These are phyloP conservation scores for Euclidium syriacum DNA, from an alignment of 345 rosid species.

Conservation along the genomic window DNA sequence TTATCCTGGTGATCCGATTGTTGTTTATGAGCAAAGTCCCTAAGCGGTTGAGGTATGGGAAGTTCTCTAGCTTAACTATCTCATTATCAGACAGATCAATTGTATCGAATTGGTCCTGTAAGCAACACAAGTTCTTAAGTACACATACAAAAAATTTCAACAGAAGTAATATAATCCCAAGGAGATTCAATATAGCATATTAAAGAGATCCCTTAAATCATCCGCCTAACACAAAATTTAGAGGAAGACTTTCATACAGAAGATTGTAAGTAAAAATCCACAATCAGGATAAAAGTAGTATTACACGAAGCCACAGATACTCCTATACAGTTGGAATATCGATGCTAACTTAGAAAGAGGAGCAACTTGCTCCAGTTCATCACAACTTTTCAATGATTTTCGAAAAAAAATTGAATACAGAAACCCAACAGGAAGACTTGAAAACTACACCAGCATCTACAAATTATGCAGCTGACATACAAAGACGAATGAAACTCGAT, in stretches of 20 bases:
- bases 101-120: conserved; percentile 98
- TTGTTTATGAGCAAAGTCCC: conserved; percentile 87
- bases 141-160: background rate
- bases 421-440: background rate
- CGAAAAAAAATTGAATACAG: background rate
- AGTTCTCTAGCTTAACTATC: conserved; percentile 96
- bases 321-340: background rate
- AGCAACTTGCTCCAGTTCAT: background rate
- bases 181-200: background rate
- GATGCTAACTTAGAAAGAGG: background rate
- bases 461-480: background rate
- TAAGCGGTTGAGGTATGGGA: conserved; percentile 80
- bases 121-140: background rate
- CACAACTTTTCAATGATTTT: background rate
- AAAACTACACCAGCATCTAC: background rate
- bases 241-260: background rate
- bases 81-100: conserved; percentile 95
- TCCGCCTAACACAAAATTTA: too few relatives aligned
- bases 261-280: background rate
- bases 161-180: background rate
- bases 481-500: background rate
- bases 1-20: conserved; percentile 90
- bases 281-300: background rate
- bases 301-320: background rate
- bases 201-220: background rate